A percentile compares a stretch with the other conserved stretches of the same genome.
phyloP scores from a whole-genome alignment of 805 yeast species.

The Scheffersomyces ergatensis region DNA sequence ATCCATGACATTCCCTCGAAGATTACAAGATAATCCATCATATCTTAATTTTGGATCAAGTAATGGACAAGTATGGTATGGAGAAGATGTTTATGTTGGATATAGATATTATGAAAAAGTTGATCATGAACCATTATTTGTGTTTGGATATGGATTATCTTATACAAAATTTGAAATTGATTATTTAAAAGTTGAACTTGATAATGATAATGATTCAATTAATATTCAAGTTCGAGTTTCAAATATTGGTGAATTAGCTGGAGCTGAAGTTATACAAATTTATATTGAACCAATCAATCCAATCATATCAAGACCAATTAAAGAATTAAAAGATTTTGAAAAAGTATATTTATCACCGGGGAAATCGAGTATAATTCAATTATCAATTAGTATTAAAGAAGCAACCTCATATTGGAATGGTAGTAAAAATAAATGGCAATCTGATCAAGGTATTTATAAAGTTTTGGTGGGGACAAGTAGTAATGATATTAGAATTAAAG shows the following conservation, averaged over 20 bases:
- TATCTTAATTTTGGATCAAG: slow-evolving; percentile 50
- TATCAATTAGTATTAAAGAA: slow-evolving; percentile 45
- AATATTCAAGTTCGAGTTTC: slow-evolving; percentile 39
- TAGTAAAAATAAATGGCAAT: slow-evolving; percentile 47
- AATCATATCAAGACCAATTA: slow-evolving; percentile 47
- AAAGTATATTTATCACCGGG: slow-evolving; percentile 49
- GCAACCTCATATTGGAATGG: slow-evolving; percentile 57
- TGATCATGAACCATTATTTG: slow-evolving; percentile 47
- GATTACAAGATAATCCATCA: slow-evolving; percentile 54
- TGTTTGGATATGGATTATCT: slow-evolving; percentile 64
- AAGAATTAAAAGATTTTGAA: slow-evolving; percentile 59
- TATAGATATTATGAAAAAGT: slow-evolving; percentile 58
- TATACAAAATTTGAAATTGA: slow-evolving; percentile 49
- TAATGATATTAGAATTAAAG: slow-evolving; percentile 20
- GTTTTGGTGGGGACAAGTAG: slow-evolving; percentile 45
- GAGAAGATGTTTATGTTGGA: slow-evolving; percentile 67
- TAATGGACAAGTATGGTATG: slow-evolving; percentile 55
- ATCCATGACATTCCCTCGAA: slow-evolving; percentile 53
- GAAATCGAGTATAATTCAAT: slow-evolving; percentile 32
- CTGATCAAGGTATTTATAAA: slow-evolving; percentile 49
- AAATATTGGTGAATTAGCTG: slow-evolving; percentile 48
- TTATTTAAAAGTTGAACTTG: slow-evolving; percentile 29
- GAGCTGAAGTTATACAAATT: slow-evolving; percentile 56
- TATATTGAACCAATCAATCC: slow-evolving; percentile 43
- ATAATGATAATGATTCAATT: slow-evolving; percentile 22